Evolutionary conservation across 2,329 filamentous ascomycete genomes (phyloP).

Genomic region (Rhinocladiella similis): DNA sequence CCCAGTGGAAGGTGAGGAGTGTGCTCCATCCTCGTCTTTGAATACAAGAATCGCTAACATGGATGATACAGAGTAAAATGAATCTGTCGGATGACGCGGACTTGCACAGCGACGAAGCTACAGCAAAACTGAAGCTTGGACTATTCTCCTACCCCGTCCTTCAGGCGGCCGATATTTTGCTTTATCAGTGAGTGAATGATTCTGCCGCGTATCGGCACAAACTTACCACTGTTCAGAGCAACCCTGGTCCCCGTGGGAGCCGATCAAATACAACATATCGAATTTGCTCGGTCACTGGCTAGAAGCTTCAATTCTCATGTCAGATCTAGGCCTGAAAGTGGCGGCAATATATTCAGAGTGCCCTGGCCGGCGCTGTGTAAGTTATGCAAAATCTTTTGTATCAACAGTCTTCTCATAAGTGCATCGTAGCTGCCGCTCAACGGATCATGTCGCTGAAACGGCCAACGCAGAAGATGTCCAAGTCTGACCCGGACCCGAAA

Average conservation of each 20-base stretch:
- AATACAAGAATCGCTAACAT: not conserved
- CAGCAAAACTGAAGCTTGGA: slow-evolving; percentile 74
- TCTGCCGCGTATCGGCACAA: not conserved
- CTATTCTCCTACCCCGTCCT: slow-evolving; percentile 95
- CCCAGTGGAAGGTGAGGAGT: slow-evolving; percentile 83
- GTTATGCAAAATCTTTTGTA: slow-evolving; percentile 14
- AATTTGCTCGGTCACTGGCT: slow-evolving; percentile 84
- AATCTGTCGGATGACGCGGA: slow-evolving; percentile 60
- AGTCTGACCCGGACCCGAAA: slow-evolving; percentile 70
- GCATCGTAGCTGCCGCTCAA: slow-evolving; percentile 68
- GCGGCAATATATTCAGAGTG: slow-evolving; percentile 54
- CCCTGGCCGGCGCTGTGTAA: slow-evolving; percentile 73
- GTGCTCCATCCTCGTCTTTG: not conserved
- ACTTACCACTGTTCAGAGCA: slow-evolving; percentile 52
- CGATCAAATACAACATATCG: slow-evolving; percentile 90
- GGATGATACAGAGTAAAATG: slow-evolving; percentile 66
- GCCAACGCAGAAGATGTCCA: slow-evolving; percentile 85
- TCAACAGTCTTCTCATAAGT: slow-evolving; percentile 10
- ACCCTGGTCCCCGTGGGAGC: slow-evolving; percentile 97
- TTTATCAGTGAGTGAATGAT: slow-evolving; percentile 63
- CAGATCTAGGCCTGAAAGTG: slow-evolving; percentile 26
- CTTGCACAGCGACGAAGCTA: slow-evolving; percentile 57
- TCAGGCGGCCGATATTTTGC: slow-evolving; percentile 88
- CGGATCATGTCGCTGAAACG: slow-evolving; percentile 86
- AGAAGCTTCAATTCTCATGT: slow-evolving; percentile 82